Conservation (phyloP, 371 early-diverging fungal genomes). For the Mucor mucedo region DNA sequence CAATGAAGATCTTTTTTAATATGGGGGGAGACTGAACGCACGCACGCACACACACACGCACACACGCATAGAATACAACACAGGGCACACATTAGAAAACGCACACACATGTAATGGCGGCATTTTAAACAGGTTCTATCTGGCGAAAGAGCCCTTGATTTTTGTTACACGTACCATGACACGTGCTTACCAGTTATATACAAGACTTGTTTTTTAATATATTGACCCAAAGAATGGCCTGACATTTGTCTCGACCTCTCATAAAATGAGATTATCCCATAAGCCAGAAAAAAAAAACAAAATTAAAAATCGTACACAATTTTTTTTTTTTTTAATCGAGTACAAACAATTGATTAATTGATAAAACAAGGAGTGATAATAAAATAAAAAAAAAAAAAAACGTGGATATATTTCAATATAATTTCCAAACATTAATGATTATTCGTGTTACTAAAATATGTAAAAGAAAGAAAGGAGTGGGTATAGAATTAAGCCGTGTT, state of each 20-base stretch:
- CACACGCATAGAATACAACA: too few relatives aligned
- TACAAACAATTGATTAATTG: not conserved
- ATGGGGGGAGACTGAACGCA: not conserved
- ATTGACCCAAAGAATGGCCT: slow-evolving; percentile 17
- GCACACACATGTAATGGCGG: not conserved
- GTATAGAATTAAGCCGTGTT: too few relatives aligned
- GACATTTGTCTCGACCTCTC: slow-evolving; percentile 21
- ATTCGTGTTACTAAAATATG: not conserved
- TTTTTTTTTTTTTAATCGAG: not conserved
- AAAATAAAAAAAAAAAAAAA: too few relatives aligned
- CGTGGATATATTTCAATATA: too few relatives aligned
- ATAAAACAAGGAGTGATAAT: not conserved
- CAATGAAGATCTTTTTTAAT: slow-evolving; percentile 1
- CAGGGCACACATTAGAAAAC: too few relatives aligned
- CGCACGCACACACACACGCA: too few relatives aligned
- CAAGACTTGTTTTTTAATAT: slow-evolving; percentile 14
- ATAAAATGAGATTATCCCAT: slow-evolving; percentile 3
- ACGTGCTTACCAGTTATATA: slow-evolving; percentile 24
- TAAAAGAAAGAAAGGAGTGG: not conserved
- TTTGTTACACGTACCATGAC: slow-evolving; percentile 17
- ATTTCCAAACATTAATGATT: not conserved
- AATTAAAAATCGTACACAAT: slow-evolving; percentile 1
- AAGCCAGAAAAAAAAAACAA: slow-evolving; percentile 3
- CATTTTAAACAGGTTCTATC: not conserved
- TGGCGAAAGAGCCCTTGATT: slow-evolving; percentile 16